Evolutionary conservation across 2,329 filamentous ascomycete genomes (phyloP).

Genomic region (Macrophomina tecta): DNA sequence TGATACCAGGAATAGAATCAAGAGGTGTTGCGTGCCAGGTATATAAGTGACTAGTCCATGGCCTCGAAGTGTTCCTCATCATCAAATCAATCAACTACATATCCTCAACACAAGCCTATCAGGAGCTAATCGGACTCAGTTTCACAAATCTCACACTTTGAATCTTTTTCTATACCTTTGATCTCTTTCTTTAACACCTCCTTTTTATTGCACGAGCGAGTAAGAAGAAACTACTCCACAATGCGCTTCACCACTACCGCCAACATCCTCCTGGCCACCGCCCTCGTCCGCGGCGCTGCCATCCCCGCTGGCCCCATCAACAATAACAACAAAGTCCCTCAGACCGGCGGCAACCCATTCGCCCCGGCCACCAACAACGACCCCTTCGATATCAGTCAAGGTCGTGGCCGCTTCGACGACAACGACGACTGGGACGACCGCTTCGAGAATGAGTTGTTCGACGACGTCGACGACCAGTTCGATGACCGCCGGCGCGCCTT

Average conservation of each 20-base stretch:
- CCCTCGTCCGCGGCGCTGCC: neutral
- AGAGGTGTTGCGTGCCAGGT: neutral
- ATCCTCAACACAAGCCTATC: neutral
- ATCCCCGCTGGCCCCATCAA: neutral
- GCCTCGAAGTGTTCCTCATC: neutral
- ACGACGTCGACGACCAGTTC: neutral
- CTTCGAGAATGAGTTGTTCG: neutral
- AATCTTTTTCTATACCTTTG: neutral
- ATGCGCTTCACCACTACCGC: slow-evolving; percentile 12
- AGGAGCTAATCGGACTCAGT: neutral
- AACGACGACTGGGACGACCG: too few relatives aligned
- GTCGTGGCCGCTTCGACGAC: too few relatives aligned
- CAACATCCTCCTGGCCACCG: neutral
- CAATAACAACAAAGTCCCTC: neutral
- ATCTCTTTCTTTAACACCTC: neutral
- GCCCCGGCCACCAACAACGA: neutral
- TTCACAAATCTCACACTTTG: neutral
- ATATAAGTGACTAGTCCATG: neutral
- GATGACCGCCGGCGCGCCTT: neutral
- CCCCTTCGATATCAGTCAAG: neutral
- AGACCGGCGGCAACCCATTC: neutral
- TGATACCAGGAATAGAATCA: neutral
- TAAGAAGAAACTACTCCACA: neutral
- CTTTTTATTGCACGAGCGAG: neutral
- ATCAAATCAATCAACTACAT: neutral